Base-by-base conservation (phyloP, 768 basidiomycete species). In the Rhodosporidiobolus sp. region DNA sequence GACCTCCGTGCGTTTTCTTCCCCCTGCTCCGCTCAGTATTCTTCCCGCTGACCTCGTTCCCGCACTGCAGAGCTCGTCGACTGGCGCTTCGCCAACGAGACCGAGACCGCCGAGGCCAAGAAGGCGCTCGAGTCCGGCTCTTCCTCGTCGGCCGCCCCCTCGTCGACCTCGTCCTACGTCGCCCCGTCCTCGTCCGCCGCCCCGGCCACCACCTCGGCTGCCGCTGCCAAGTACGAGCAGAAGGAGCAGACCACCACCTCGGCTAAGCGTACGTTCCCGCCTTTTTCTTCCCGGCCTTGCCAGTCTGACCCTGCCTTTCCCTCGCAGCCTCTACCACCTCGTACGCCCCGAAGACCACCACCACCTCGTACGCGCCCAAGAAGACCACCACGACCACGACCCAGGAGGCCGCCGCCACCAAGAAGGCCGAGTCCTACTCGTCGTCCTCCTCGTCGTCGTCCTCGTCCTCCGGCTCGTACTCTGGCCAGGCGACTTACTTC, bases 31-130 rank as follows among this genome's bases (percentile, higher is more conserved):
- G 75, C 81, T 52, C 74, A 63, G 24, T 89, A 90, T 82, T 87
- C 89, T 82, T 76, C 90, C 69, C 91, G 90, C 81, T 76, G 86
- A 67, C 84, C 85, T 54, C 79, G 89, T 12, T 38, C 22, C 48
- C 14, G 20, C 14, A 20, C 17, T 16, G n/a, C 67, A 73, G 73
- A 72, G 67, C 35, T 35, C 55, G 70, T 76, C 65, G 28, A 66
- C 60, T 76, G 68, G 69, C 57, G 65, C 57, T 76, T 76, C 67
- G 75, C 75, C 63, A 76, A 73, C 71, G 53, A 53, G 48, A 70
- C 71, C 34, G 75, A 76, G 72, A 71, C 69, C 46, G 72, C 57
- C 73, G 83, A 82, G 74, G 86, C 85, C 81, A 74, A 82, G 72
- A 63, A 55, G 57, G 76, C 85, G 76, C 84, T 85, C 60, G 81